phyloP scores from a whole-genome alignment of 2,329 filamentous ascomycete genomes.

The Trichoderma semiorbis region DNA sequence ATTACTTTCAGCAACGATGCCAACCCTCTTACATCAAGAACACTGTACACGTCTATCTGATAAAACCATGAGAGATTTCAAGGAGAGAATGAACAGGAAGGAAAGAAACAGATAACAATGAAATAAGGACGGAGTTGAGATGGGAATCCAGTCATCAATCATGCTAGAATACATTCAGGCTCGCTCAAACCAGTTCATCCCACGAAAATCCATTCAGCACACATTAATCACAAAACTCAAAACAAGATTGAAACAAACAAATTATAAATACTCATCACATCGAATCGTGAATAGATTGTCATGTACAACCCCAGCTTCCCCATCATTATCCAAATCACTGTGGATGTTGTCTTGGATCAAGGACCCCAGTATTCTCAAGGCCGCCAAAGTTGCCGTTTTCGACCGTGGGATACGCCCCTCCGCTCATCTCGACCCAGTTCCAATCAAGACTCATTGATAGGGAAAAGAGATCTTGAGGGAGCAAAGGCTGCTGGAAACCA shows the following conservation, averaged over 20 bases:
- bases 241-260: neutral
- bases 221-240: neutral
- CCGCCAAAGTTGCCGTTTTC: constrained; percentile 55
- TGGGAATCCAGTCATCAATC: neutral
- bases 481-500: constrained; percentile 75
- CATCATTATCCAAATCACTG: neutral
- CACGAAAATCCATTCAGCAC: neutral
- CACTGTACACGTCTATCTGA: neutral
- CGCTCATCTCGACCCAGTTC: constrained; percentile 70
- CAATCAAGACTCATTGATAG: constrained; percentile 96
- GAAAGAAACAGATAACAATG: neutral
- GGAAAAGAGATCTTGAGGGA: constrained; percentile 91
- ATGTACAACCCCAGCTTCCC: neutral
- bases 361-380: neutral
- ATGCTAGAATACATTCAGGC: neutral
- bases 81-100: neutral
- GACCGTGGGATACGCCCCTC: constrained; percentile 60
- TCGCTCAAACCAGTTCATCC: neutral
- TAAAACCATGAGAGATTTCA: neutral
- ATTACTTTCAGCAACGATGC: neutral
- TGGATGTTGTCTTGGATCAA: neutral
- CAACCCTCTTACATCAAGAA: neutral
- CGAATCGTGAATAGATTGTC: neutral
- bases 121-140: neutral
- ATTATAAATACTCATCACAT: neutral